Evolutionary conservation across 345 rosid genomes (phyloP).

Genomic region (Dipteronia sinensis): DNA sequence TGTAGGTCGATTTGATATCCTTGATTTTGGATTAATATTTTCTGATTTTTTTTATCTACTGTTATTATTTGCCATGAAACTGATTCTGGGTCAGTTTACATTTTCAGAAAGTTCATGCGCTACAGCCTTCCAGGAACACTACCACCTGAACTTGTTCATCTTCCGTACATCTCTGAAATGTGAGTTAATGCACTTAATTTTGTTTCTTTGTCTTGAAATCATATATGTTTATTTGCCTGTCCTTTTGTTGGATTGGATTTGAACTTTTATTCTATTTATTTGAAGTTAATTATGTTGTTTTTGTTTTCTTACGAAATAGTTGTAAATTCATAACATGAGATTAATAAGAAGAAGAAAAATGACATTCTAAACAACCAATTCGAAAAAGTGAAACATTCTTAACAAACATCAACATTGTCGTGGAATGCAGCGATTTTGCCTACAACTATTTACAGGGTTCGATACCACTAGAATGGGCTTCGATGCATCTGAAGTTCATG

Average conservation of each 20-base stretch:
- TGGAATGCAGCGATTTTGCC: slow-evolving; percentile 56
- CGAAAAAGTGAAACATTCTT: too few relatives aligned
- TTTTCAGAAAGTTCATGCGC: slow-evolving; percentile 44
- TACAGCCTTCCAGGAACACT: slow-evolving; percentile 56
- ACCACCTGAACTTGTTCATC: slow-evolving; percentile 49
- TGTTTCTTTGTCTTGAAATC: background rate
- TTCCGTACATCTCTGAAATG: slow-evolving; percentile 48
- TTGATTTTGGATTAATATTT: background rate
- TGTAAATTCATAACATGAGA: too few relatives aligned
- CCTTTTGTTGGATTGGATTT: background rate
- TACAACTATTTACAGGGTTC: slow-evolving; percentile 58
- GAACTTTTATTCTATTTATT: background rate
- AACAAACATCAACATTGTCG: background rate
- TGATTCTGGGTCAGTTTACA: slow-evolving; percentile 6
- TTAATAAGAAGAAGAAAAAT: too few relatives aligned
- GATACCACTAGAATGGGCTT: slow-evolving; percentile 61
- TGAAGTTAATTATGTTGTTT: background rate
- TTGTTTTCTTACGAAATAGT: too few relatives aligned
- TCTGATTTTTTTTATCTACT: background rate
- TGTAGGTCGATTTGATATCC: slow-evolving; percentile 31
- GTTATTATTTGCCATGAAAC: background rate
- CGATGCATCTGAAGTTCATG: slow-evolving; percentile 48
- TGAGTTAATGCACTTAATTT: slow-evolving; percentile 25
- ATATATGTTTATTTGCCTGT: background rate
- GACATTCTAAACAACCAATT: too few relatives aligned